Percentiles rank a stretch among this genome's conserved stretches.
Evolutionary conservation across 2,329 filamentous ascomycete species (phyloP).

Genomic region (Verticillium nonalfalfae): DNA sequence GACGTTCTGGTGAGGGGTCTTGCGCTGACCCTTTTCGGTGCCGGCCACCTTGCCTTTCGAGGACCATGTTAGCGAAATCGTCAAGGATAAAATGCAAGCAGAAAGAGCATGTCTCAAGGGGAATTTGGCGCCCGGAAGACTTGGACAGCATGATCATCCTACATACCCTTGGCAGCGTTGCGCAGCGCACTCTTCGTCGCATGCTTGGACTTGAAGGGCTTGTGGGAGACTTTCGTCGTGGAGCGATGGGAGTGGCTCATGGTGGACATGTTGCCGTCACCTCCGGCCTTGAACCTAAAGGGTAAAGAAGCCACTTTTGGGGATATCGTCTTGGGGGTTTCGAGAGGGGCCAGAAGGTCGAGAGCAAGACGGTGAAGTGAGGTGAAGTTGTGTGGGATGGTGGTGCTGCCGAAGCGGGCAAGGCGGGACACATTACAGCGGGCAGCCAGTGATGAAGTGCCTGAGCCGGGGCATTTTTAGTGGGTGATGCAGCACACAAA

Average conservation of each 20-base stretch:
- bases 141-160: neutral
- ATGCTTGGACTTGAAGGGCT: slow-evolving; percentile 89
- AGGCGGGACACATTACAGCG: neutral
- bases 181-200: slow-evolving; percentile 82
- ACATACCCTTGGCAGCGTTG: slow-evolving; percentile 75
- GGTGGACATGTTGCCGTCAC: slow-evolving; percentile 68
- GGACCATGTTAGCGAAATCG: neutral
- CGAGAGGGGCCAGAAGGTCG: neutral
- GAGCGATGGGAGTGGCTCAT: slow-evolving; percentile 79
- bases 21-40: slow-evolving; percentile 67
- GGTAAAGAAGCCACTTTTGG: slow-evolving; percentile 63
- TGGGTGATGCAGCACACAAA: neutral
- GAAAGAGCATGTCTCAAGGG: neutral
- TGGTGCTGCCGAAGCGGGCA: neutral
- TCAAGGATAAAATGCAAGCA: neutral
- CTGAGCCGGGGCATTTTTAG: neutral
- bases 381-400: neutral
- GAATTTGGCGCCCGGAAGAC: neutral
- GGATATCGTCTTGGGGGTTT: neutral
- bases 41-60: slow-evolving; percentile 63
- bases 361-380: too few species aligned
- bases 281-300: slow-evolving; percentile 81
- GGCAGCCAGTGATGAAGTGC: neutral
- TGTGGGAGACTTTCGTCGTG: slow-evolving; percentile 83
- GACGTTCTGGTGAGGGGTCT: slow-evolving; percentile 90